Evolutionary conservation across 2,329 filamentous ascomycete species (phyloP), one percentile per base, ranked within the genome.

Genomic region (Incumbomyces lentus): DNA sequence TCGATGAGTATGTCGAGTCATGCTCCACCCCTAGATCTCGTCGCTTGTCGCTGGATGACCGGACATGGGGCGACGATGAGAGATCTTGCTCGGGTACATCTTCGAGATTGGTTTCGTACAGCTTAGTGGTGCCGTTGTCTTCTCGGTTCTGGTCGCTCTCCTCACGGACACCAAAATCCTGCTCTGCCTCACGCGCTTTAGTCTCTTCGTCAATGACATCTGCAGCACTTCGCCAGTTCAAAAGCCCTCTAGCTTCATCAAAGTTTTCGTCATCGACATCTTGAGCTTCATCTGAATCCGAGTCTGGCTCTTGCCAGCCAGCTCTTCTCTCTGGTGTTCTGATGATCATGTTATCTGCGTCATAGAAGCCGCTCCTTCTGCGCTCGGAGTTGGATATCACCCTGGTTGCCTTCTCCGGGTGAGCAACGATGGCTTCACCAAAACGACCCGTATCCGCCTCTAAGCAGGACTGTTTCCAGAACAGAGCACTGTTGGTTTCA

Each of bases 331-430:
- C 22, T 22, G 29, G 22, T 16, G 35, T 32, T 35, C 22, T 45
- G 14, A 47, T 49, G 10, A 49, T 43, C 52, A 56, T 55, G 8
- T 50, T 46, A 17, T 55, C 51, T 13, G 52, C 43, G 26, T 57
- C 55, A 39, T 56, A 57, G 16, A 48, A 22, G 46, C 53, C 42
- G 12, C 47, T 46, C 22, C 47, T 47, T 32, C 50, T 48, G 17
- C 48, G 42, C 14, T 52, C 53, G 33, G 53, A 55, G 19, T 38
- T 36, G 13, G 17, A 26, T 7, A 33, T 18, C 16, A 3, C 12
- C 34, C 29, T 11, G 35, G 2, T 32, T 12, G 16, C 29, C 16
- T 26, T 22, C 12, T 42, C 40, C n/a, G 41, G 41, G 13, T 35
- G 3, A 7, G 42, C 19, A 37, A 45, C 19, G 8, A 45, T 29